These are phyloP conservation scores for Solanum infundibuliforme DNA, from an alignment of 257 asterid species.

Conservation along the genomic window DNA sequence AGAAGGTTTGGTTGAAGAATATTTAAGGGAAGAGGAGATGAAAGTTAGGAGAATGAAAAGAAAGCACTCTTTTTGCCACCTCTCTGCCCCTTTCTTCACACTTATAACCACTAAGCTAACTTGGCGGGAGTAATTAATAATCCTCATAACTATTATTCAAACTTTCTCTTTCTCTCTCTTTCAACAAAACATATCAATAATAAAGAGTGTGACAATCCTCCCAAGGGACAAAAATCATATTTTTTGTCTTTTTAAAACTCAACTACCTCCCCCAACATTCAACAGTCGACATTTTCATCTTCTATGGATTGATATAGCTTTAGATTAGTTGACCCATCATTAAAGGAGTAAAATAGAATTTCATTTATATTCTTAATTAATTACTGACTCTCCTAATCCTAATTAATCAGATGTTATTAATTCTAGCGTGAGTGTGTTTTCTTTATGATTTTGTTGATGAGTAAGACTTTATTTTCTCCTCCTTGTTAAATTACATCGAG, in stretches of 20 bases:
- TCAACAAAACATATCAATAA: background rate
- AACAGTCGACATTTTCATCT: background rate
- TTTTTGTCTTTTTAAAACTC: background rate
- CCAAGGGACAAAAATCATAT: background rate
- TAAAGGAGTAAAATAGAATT: background rate
- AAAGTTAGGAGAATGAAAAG: conserved; percentile 54
- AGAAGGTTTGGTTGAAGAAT: conserved; percentile 26
- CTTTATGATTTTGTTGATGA: background rate
- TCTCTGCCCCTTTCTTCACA: conserved; percentile 22
- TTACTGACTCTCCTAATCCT: background rate
- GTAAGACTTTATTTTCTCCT: background rate
- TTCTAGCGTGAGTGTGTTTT: background rate
- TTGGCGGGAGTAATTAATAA: conserved; percentile 21
- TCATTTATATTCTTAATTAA: background rate
- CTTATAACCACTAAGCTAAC: conserved; percentile 26
- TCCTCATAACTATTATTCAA: background rate
- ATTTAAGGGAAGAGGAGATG: conserved; percentile 48
- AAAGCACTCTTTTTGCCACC: conserved; percentile 84
- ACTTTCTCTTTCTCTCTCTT: background rate
- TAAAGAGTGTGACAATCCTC: conserved; percentile 38
- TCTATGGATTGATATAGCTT: background rate
- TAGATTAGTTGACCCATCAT: background rate
- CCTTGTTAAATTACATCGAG: background rate
- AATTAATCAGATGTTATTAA: background rate
- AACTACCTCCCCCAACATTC: background rate